Evolutionary conservation across 2,329 filamentous ascomycete species (phyloP), one percentile per base, ranked within the genome.

Genomic region (Colletotrichum agaves): DNA sequence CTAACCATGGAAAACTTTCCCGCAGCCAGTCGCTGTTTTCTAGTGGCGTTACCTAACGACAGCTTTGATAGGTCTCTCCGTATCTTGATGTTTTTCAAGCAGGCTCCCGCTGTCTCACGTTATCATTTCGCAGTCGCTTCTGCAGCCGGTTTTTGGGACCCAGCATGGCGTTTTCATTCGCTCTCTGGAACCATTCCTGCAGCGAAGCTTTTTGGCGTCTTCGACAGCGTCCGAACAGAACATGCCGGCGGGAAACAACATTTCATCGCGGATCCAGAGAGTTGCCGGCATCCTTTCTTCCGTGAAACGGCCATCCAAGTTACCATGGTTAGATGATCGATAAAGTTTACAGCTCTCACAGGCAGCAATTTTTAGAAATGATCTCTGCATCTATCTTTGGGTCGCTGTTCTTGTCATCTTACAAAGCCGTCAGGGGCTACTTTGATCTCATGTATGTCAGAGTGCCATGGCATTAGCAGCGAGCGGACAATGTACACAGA

Each of bases 381-480:
- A 15, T 39, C 58, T 17, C 15, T 12, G 10, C 13, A 19, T 46
- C 33, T 43, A 53, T 55, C n/a, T 62, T 53, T 35, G 39, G 39
- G 37, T 13, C 10, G 12, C 27, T 55, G 19, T 7, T 15, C 19
- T 17, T 62, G 39, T 11, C 27, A 43, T 60, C 64, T 55, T 53
- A 59, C 61, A 41, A 55, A 55, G 33, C 60, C 6, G 21, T 35
- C 53, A 63, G 60, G 19, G 27, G 27, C 13, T 55, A 21, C 12
- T 33, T 53, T 21, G 21, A 12, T 23, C 11, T 12, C 49, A 66
- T 69, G 66, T 61, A 57, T 67, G 66, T 69, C 62, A 69, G 62
- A 60, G 66, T 69, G 57, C 11, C 62, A 69, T 57, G 56, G 33
- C 61, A 67, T 50, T 58, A 67, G 63, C 52, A 57, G 35, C 47